Evolutionary conservation across 2,329 filamentous ascomycete genomes (phyloP).

Genomic region (Aphanoascus verrucosus): DNA sequence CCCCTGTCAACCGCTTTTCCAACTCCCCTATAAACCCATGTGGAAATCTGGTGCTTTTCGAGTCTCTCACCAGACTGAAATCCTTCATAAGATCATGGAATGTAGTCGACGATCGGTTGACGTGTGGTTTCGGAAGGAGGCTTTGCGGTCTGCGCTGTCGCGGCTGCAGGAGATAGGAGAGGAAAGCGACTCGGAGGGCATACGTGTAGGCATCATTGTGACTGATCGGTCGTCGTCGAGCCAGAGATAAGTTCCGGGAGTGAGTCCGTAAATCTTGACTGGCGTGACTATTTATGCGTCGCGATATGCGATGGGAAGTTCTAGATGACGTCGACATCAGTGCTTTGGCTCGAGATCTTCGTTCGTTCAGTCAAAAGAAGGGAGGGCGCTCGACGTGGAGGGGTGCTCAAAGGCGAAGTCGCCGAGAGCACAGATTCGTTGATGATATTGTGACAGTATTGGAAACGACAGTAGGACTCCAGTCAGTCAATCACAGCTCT

Average conservation of each 20-base stretch:
- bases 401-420: not conserved
- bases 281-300: constrained; percentile 35
- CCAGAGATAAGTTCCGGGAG: constrained; percentile 35
- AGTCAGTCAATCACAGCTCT: not conserved
- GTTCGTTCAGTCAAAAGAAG: not conserved
- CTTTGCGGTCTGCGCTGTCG: constrained; percentile 83
- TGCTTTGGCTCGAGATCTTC: not conserved
- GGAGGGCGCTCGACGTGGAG: not conserved
- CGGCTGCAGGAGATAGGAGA: constrained; percentile 86
- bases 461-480: not conserved
- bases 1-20: constrained; percentile 68
- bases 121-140: constrained; percentile 48
- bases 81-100: constrained; percentile 82
- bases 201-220: constrained; percentile 80
- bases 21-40: constrained; percentile 60
- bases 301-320: constrained; percentile 36
- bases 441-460: not conserved
- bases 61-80: constrained; percentile 57
- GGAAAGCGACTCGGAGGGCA: constrained; percentile 79
- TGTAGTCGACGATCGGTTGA: constrained; percentile 59
- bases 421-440: not conserved
- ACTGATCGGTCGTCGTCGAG: constrained; percentile 35
- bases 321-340: constrained; percentile 40
- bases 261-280: constrained; percentile 34
- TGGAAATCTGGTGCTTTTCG: constrained; percentile 59